phyloP scores from a whole-genome alignment of 805 yeast genomes.

The Candida dendrica region DNA sequence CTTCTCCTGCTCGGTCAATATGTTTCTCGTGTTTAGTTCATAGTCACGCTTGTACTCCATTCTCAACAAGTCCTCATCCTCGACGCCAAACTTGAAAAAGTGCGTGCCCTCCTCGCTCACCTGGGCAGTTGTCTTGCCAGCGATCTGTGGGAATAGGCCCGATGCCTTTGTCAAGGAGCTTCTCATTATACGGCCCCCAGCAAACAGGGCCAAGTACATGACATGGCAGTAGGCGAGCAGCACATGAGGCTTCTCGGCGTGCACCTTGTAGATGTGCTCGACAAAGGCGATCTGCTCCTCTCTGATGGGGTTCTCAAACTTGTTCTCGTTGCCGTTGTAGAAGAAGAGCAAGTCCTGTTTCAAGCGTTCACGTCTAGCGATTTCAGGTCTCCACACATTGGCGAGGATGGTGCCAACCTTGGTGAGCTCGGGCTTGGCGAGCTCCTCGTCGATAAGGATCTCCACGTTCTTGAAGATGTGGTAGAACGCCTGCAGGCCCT shows the following conservation, averaged over 20 bases:
- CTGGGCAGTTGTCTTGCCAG: conserved; percentile 59
- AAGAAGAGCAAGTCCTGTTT: conserved; percentile 60
- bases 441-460: conserved; percentile 37
- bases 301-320: conserved; percentile 52
- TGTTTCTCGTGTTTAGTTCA: conserved; percentile 68
- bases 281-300: conserved; percentile 55
- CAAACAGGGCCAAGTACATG: conserved; percentile 77
- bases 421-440: conserved; percentile 24
- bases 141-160: conserved; percentile 69
- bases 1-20: conserved; percentile 66
- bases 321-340: conserved; percentile 47
- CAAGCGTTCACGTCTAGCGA: conserved; percentile 53
- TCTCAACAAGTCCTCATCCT: conserved; percentile 60
- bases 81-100: conserved; percentile 63
- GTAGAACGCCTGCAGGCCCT: conserved; percentile 69
- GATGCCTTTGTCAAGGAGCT: conserved; percentile 58
- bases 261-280: conserved; percentile 48
- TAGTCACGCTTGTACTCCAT: conserved; percentile 64
- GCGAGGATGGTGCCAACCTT: conserved; percentile 36
- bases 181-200: conserved; percentile 74
- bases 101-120: conserved; percentile 57
- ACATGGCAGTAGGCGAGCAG: conserved; percentile 80
- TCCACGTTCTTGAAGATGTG: conserved; percentile 66
- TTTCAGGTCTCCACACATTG: conserved; percentile 62
- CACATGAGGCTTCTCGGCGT: conserved; percentile 59